Evolutionary conservation across 345 rosid genomes (phyloP), one percentile per base, ranked within the genome.

Genomic region (Citrus unshiu): DNA sequence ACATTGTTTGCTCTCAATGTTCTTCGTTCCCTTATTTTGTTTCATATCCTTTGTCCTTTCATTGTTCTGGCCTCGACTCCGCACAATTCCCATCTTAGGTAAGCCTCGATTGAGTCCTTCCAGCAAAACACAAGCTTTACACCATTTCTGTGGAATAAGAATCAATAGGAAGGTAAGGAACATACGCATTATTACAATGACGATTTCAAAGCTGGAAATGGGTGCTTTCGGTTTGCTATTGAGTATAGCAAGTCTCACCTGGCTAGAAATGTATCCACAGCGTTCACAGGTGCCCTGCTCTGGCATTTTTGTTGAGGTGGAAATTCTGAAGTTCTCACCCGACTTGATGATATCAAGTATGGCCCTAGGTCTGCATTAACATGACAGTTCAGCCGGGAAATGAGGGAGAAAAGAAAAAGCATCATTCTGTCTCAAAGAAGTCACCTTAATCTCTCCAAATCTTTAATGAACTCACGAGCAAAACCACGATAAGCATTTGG

Each of bases 401-500:
- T 4, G n/a, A 22, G 54, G 3, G 7, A 3, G 8, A 63, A 65
- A 24, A 7, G 18, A 21, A 25, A 46, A 1, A 3, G 73, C 64
- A 56, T 34, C 49, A 32, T 46, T 66, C 57, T 19, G 21, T 34
- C 65, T 27, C 32, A 64, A 27, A 22, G 4, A 9, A 46, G 4
- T 64, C 43, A 93, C 98, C 99, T 92, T 81, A 93, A 83, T 86
- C 99, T 91, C 83, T 95, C 99, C 88, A 95, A 86, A 85, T 92
- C 96, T 84, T 95, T 95, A 74, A 95, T 92, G 88, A 95, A 95
- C 83, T 95, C 99, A 30, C 97, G 94, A n/a, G 97, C 97, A 68
- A 92, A 95, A 30, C 99, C 99, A 76, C 96, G 97, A 70, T 93
- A 93, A 3, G 99, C 97, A 82, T 95, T 93, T 32, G 99, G 97